These are phyloP conservation scores for Capronia americana DNA, from an alignment of 2,329 filamentous ascomycete species.

Conservation along the genomic window DNA sequence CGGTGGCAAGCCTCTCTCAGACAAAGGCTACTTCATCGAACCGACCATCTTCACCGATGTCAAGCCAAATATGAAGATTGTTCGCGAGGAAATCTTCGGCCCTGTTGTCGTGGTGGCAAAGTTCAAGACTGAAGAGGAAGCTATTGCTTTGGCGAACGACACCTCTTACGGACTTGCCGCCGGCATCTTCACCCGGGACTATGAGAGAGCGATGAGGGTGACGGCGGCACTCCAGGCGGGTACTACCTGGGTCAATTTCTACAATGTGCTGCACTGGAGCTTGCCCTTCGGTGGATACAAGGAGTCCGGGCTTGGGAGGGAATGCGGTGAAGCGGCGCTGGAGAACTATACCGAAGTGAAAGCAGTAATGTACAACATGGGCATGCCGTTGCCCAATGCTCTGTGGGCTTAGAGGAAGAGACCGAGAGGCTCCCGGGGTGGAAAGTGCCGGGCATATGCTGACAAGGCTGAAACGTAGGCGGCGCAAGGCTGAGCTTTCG, in stretches of 20 bases:
- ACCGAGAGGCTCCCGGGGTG: too few species aligned
- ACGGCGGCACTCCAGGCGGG: constrained; percentile 49
- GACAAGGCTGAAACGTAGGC: not conserved
- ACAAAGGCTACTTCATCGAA: constrained; percentile 54
- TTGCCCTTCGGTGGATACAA: constrained; percentile 49
- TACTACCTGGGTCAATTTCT: constrained; percentile 54
- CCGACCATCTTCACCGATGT: constrained; percentile 66
- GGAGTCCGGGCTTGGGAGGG: constrained; percentile 27
- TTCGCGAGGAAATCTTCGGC: constrained; percentile 59
- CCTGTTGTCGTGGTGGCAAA: constrained; percentile 49
- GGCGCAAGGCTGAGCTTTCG: constrained; percentile 1
- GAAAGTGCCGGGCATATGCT: not conserved
- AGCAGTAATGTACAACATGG: constrained; percentile 43
- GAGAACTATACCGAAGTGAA: constrained; percentile 66
- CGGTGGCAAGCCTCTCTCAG: constrained; percentile 56
- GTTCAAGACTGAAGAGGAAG: constrained; percentile 50
- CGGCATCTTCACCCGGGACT: constrained; percentile 49
- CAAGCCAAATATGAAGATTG: constrained; percentile 64
- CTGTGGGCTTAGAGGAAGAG: not conserved
- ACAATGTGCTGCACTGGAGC: constrained; percentile 48
- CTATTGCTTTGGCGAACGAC: constrained; percentile 47
- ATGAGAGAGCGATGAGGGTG: constrained; percentile 49
- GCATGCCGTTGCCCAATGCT: not conserved
- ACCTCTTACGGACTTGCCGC: constrained; percentile 47
- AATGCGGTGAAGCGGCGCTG: constrained; percentile 41